A percentile compares a stretch with the other conserved stretches of the same genome.
Evolutionary conservation across 345 rosid species (phyloP).

Genomic region (Durio zibethinus): DNA sequence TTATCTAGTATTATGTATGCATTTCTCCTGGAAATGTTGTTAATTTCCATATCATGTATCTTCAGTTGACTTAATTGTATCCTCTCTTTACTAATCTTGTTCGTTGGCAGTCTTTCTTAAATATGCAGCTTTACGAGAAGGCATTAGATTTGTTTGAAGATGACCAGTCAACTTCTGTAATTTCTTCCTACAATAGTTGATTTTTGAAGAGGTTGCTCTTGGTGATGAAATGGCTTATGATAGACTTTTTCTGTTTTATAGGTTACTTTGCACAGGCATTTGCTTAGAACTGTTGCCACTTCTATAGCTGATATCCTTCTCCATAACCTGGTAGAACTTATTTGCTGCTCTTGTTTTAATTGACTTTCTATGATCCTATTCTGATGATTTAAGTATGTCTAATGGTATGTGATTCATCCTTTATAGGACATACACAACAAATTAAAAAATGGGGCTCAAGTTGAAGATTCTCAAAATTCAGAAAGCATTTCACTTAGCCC

Average conservation of each 20-base stretch:
- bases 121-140: slow-evolving; percentile 88
- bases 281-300: slow-evolving; percentile 78
- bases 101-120: slow-evolving; percentile 69
- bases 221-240: slow-evolving; percentile 24
- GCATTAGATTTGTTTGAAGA: slow-evolving; percentile 89
- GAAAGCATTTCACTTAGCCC: slow-evolving; percentile 46
- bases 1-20: background rate
- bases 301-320: slow-evolving; percentile 63
- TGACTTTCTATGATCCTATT: slow-evolving; percentile 13
- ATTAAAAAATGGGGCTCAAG: slow-evolving; percentile 73
- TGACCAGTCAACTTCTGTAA: slow-evolving; percentile 83
- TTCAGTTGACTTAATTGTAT: slow-evolving; percentile 8
- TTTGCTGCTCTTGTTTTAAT: slow-evolving; percentile 8
- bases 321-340: slow-evolving; percentile 58
- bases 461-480: slow-evolving; percentile 53
- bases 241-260: slow-evolving; percentile 31
- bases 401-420: slow-evolving; percentile 15
- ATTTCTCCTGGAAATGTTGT: slow-evolving; percentile 17
- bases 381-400: slow-evolving; percentile 7
- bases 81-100: slow-evolving; percentile 5
- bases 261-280: slow-evolving; percentile 86
- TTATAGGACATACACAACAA: slow-evolving; percentile 69
- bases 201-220: slow-evolving; percentile 5
- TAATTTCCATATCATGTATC: background rate
- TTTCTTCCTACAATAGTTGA: slow-evolving; percentile 27